Base-by-base conservation (phyloP, 2,329 filamentous ascomycete genomes). In the Pyrenochaeta sp. region DNA sequence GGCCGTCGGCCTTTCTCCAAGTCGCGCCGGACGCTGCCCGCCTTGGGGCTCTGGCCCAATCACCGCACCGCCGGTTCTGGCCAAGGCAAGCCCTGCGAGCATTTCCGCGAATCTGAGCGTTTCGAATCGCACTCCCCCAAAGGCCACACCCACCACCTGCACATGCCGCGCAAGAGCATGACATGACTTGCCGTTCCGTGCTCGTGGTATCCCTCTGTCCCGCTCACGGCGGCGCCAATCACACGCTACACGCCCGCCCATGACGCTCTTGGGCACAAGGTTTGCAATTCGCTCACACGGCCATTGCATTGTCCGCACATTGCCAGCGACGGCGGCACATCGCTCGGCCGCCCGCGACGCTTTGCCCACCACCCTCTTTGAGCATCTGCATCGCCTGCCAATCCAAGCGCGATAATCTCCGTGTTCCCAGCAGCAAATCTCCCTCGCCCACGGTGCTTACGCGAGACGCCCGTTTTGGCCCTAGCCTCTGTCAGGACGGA, bases 391-490 rank as follows among this genome's bases (percentile, higher is more conserved):
- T 46, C 27, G 36, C 27, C 40, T 50, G 47, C 5, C 43, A 29
- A 50, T 30, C 44, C 36, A 39, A 44, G 31, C 39, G 42, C 45
- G 45, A 49, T 62, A 59, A 63, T 61, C 54, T 64, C 61, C 61
- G 60, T 53, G 27, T 29, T 49, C 48, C 47, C 45, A 52, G 45
- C 44, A 55, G 49, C 56, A 49, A 30, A n/a, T n/a, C n/a, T 46
- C 56, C 53, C 47, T 44, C 49, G n/a, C 48, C 49, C 41, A 49
- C 51, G 43, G 47, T 60, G 60, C 61, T 64, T 61, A 64, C 61
- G 62, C 64, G 56, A 59, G 54, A 63, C 44, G 59, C 54, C 46
- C 20, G 7, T 53, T 58, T 35, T 51, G 51, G 49, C 52, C 44
- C 52, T 32, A 49, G 35, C 60, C 44, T 49, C 45, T 53, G 37